Evolutionary conservation across 169 alveolate genomes (phyloP), one percentile per base, ranked within the genome.

Genomic region (Babesia gibsoni): DNA sequence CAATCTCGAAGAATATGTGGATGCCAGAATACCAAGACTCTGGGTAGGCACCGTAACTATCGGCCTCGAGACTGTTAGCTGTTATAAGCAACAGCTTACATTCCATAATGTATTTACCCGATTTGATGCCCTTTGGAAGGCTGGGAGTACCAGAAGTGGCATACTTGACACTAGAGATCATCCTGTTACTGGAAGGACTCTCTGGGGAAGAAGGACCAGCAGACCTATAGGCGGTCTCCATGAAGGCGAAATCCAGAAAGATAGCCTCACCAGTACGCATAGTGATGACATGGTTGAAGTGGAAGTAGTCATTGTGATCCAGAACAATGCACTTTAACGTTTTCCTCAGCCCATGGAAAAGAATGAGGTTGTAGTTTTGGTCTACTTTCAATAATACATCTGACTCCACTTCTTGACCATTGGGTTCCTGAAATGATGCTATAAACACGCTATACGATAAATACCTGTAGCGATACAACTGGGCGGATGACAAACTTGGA

Each of bases 1-100:
- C 85, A 37, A 77, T 65, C 37, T 77, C 85, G 63, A 77, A 77
- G 52, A 50, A 66, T 48, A 77, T 66, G 25, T 69, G 57, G 37
- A 77, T 54, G 29, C 85, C 85, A 30, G 54, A 77, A 39, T 61
- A 46, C 81, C 85, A 77, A 10, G 63, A 23, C 41, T 35, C 73
- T 0, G 81, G 57, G 32, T 22, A 14, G 6, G 29, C 52, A 9
- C 18, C 49, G 33, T 20, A 23, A 22, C 27, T 56, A 4, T 70
- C 66, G 25, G 49, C 43, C 49, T 49, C 43, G 27, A 33, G 23
- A 22, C 66, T 23, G 22, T 67, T 30, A 18, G 72, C 25, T 1
- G 72, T 37, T 0, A 61, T 33, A 18, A 61, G 72, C 32, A 61
- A 5, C 58, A 61, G 30, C 53, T 46, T 77, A 32, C 74, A 77